Percentiles rank a stretch among this genome's conserved stretches.
Evolutionary conservation across 2,329 filamentous ascomycete species (phyloP).

Genomic region (Botrytis byssoidea): DNA sequence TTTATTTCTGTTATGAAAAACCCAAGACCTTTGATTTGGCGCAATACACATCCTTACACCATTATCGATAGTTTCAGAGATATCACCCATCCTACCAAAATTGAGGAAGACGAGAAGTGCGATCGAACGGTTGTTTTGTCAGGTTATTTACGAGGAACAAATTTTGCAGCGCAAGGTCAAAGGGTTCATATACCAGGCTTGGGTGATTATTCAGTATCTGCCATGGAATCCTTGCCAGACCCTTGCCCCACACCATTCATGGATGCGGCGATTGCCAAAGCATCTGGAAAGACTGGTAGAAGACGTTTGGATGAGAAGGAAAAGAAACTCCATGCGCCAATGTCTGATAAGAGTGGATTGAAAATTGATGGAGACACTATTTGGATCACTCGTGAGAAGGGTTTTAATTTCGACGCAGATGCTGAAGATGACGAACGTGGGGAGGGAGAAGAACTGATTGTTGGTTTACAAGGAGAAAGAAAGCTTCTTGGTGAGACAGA

Average conservation of each 20-base stretch:
- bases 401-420: slow-evolving; percentile 73
- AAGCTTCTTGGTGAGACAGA: slow-evolving; percentile 79
- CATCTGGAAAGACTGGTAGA: slow-evolving; percentile 75
- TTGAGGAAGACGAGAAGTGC: slow-evolving; percentile 85
- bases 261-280: slow-evolving; percentile 82
- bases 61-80: slow-evolving; percentile 93
- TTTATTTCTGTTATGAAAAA: slow-evolving; percentile 99
- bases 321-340: slow-evolving; percentile 92
- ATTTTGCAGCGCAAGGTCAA: slow-evolving; percentile 82
- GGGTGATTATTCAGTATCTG: slow-evolving; percentile 80
- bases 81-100: slow-evolving; percentile 86
- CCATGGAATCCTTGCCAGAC: slow-evolving; percentile 85
- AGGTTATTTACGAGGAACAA: slow-evolving; percentile 91
- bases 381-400: slow-evolving; percentile 73
- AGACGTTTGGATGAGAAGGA: slow-evolving; percentile 91
- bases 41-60: slow-evolving; percentile 93
- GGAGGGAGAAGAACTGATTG: slow-evolving; percentile 92
- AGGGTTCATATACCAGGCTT: slow-evolving; percentile 89
- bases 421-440: slow-evolving; percentile 69
- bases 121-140: slow-evolving; percentile 89
- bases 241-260: slow-evolving; percentile 92
- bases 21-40: slow-evolving; percentile 90
- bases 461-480: slow-evolving; percentile 81
- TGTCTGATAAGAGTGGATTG: slow-evolving; percentile 95
- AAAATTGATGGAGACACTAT: slow-evolving; percentile 97